Evolutionary conservation across 352 stramenopile species (phyloP).

Genomic region (Phytophthora fragariaefolia): DNA sequence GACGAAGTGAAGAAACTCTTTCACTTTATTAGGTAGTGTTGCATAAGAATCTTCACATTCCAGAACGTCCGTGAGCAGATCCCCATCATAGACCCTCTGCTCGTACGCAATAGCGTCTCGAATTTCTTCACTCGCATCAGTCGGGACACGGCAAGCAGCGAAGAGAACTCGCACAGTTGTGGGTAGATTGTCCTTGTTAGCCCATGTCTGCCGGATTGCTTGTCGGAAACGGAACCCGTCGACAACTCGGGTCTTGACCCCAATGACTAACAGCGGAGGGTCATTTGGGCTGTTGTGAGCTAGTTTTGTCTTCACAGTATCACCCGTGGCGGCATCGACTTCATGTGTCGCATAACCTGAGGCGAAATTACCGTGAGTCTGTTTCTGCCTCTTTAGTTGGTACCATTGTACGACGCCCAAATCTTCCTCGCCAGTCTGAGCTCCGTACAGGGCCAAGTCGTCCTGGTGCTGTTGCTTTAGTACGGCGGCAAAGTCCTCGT

Average conservation of each 20-base stretch:
- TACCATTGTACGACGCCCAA: conserved; percentile 31
- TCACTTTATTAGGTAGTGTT: conserved; percentile 58
- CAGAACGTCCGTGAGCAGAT: conserved; percentile 60
- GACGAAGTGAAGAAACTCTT: conserved; percentile 60
- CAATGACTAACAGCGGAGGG: conserved; percentile 39
- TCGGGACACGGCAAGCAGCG: conserved; percentile 30
- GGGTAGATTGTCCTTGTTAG: conserved; percentile 17
- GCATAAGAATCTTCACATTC: conserved; percentile 64
- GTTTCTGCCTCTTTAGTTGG: not conserved
- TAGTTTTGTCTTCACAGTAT: not conserved
- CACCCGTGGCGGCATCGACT: conserved; percentile 27
- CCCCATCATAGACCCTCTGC: conserved; percentile 35
- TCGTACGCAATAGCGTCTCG: conserved; percentile 41
- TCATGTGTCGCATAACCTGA: conserved; percentile 11
- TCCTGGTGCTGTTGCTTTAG: conserved; percentile 20
- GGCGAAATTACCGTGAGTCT: not conserved
- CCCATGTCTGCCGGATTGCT: conserved; percentile 53
- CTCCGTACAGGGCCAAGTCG: conserved; percentile 15
- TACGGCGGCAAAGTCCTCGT: conserved; percentile 17
- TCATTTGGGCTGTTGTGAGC: conserved; percentile 8
- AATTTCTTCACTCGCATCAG: conserved; percentile 12
- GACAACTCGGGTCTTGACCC: conserved; percentile 51
- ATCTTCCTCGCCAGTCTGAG: not conserved
- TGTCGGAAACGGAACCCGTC: conserved; percentile 45
- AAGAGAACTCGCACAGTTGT: conserved; percentile 36